A percentile compares a stretch with the other conserved stretches of the same genome.
Evolutionary conservation across 306 rosid species (phyloP).

Genomic region (Medicago lupulina): DNA sequence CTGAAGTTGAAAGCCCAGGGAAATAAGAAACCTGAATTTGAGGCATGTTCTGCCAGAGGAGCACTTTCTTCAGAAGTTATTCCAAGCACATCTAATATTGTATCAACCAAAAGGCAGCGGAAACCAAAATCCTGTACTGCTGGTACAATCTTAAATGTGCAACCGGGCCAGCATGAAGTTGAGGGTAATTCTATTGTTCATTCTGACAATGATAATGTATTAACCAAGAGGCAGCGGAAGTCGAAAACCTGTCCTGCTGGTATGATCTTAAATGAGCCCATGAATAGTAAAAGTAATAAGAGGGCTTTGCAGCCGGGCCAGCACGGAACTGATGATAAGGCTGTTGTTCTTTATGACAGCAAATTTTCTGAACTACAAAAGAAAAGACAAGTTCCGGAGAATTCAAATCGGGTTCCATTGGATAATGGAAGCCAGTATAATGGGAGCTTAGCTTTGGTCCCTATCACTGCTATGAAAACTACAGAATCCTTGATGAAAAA

Average conservation of each 20-base stretch:
- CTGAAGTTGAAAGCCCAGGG: conserved; percentile 32
- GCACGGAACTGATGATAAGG: conserved; percentile 37
- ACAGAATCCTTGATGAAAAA: neutral
- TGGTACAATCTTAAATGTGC: conserved; percentile 36
- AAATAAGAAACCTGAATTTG: conserved; percentile 47
- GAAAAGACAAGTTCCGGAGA: conserved; percentile 39
- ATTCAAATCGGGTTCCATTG: conserved; percentile 29
- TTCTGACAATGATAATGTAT: conserved; percentile 37
- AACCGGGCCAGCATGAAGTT: conserved; percentile 36
- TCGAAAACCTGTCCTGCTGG: conserved; percentile 30
- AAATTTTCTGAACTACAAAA: conserved; percentile 47
- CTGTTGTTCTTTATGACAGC: conserved; percentile 46
- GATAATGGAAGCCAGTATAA: conserved; percentile 29
- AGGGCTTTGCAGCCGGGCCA: conserved; percentile 36
- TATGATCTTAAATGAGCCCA: conserved; percentile 39
- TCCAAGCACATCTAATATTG: conserved; percentile 37
- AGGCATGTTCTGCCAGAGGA: conserved; percentile 36
- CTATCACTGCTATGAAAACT: neutral
- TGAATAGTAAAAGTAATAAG: conserved; percentile 31
- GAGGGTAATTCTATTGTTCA: conserved; percentile 44
- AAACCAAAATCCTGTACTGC: conserved; percentile 41
- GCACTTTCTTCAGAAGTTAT: conserved; percentile 13
- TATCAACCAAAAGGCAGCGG: conserved; percentile 50
- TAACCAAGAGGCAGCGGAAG: conserved; percentile 51
- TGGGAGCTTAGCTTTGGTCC: conserved; percentile 26